Conservation (phyloP, 306 rosid species). For the Acmispon strigosus region DNA sequence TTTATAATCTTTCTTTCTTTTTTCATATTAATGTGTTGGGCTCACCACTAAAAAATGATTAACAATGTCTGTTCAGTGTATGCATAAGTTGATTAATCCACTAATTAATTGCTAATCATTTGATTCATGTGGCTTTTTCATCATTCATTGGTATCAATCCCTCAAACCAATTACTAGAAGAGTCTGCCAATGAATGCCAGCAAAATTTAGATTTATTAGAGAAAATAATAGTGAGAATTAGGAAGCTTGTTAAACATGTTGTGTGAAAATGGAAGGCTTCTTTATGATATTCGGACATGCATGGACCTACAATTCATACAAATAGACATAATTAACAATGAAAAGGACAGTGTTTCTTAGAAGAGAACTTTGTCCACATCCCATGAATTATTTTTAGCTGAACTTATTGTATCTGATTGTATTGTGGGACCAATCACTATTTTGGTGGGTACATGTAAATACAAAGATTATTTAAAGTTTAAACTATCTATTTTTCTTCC, state of each 20-base stretch:
- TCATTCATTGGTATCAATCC: constrained; percentile 2
- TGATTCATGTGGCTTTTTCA: neutral
- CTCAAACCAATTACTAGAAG: neutral
- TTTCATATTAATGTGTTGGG: neutral
- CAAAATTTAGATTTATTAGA: neutral
- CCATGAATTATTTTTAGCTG: neutral
- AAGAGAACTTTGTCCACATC: neutral
- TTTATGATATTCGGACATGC: neutral
- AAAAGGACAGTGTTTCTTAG: neutral
- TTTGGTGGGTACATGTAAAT: neutral
- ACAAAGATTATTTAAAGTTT: neutral
- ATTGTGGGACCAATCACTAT: neutral
- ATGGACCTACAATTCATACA: neutral
- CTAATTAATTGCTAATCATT: constrained; percentile 9
- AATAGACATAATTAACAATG: neutral
- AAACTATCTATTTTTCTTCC: neutral
- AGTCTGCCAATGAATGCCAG: neutral
- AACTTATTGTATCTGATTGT: neutral
- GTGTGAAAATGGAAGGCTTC: neutral
- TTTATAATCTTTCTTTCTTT: neutral
- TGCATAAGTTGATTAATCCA: neutral
- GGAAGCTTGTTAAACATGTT: neutral
- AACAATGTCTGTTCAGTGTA: neutral
- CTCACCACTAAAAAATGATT: neutral
- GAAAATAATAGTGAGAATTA: neutral